These are phyloP conservation scores for Cyberlindnera bimundalis DNA, from an alignment of 805 yeast genomes.

Conservation along the genomic window DNA sequence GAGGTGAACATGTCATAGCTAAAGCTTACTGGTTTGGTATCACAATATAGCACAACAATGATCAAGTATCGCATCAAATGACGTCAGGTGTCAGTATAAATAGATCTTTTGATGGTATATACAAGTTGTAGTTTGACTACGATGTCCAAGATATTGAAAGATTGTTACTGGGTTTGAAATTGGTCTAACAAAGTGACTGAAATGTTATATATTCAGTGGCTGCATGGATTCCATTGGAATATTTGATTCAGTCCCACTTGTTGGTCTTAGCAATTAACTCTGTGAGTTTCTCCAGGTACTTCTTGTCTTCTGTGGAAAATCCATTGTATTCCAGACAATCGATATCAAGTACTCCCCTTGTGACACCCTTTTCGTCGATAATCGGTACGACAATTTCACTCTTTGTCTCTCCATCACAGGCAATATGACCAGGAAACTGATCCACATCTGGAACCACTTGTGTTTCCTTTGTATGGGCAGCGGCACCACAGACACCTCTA, in stretches of 20 bases:
- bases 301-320: conserved; percentile 61
- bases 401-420: conserved; percentile 93
- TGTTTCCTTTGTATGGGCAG: conserved; percentile 56
- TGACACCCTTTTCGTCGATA: conserved; percentile 35
- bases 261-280: conserved; percentile 48
- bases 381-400: conserved; percentile 94
- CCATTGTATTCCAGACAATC: conserved; percentile 69
- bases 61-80: too few relatives aligned
- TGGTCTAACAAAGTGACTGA: too few relatives aligned
- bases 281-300: conserved; percentile 59
- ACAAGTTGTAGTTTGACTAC: too few relatives aligned
- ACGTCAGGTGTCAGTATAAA: too few relatives aligned
- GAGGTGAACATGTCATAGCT: too few relatives aligned
- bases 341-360: conserved; percentile 79
- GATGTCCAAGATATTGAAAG: too few relatives aligned
- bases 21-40: too few relatives aligned
- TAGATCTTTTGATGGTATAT: too few relatives aligned
- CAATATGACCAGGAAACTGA: conserved; percentile 86
- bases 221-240: too few relatives aligned
- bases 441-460: conserved; percentile 80
- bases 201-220: too few relatives aligned
- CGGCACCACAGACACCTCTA: conserved; percentile 88
- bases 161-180: too few relatives aligned
- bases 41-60: too few relatives aligned
- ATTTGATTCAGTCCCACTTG: conserved; percentile 35